Evolutionary conservation across 257 asterid genomes (phyloP), one percentile per base, ranked within the genome.

Genomic region (Nicotiana sylvestris): DNA sequence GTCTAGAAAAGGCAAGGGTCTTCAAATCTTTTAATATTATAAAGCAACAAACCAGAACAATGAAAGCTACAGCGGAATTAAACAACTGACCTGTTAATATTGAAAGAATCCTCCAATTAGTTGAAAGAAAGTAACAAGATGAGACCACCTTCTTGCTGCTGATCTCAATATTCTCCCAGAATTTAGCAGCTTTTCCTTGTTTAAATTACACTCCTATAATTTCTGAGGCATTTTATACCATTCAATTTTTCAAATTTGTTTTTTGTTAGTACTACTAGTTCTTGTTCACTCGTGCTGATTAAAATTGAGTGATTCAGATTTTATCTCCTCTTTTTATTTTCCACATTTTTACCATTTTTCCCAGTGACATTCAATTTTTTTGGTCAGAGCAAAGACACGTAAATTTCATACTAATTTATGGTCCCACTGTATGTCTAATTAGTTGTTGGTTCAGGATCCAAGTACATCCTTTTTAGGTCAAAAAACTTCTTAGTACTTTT

Each of bases 291-390:
- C 82, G 12, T 57, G 87, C 76, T 58, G 89, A 81, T 62, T 18
- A 76, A 83, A 86, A 88, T 83, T 86, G 94, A 87, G 97, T 89
- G 95, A 90, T 83, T 84, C 89, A 66, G 49, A 83, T 77, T 83
- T 6, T 15, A 67, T 51, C 81, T 29, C 60, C 25, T 70, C 35
- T 86, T 2, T 12, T 2, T 57, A 13, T n/a, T 57, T 6, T 66
- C 18, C 65, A 5, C 30, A 43, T 30, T 69, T 76, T 65, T 43
- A 30, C 74, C 64, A 5, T 37, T 69, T 35, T 4, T 6, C 2
- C 6, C 13, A 2, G 30, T 32, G 9, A 27, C 27, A 1, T 9
- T 10, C n/a, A 66, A 8, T 18, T 4, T 78, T 4, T 46, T 3
- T 84, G 82, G 84, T 6, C 64, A 33, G 56, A 9, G n/a, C 35